phyloP scores from a whole-genome alignment of 73 alveolate species.

The Vitrella brassicaformis region DNA sequence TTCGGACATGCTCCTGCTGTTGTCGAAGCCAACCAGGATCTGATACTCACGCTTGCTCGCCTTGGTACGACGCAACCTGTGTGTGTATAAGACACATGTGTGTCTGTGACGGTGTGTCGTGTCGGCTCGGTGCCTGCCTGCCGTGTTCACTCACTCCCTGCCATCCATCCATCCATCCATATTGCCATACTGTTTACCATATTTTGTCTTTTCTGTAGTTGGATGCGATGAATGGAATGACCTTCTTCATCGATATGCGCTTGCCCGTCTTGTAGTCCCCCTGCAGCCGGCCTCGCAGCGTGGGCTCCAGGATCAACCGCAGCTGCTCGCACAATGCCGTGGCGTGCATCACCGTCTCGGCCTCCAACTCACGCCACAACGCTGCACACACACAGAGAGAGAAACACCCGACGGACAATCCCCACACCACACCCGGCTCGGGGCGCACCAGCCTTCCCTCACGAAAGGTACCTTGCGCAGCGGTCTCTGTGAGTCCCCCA shows the following conservation, averaged over 20 bases:
- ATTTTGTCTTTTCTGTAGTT: constrained; percentile 96
- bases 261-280: constrained; percentile 98
- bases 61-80: constrained; percentile 96
- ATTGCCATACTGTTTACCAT: too few relatives aligned
- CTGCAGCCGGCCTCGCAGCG: constrained; percentile 71
- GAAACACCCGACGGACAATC: neutral
- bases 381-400: too few relatives aligned
- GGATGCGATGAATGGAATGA: constrained; percentile 95
- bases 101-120: too few relatives aligned
- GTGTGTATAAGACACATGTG: too few relatives aligned
- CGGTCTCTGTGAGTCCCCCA: too few relatives aligned
- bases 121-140: too few relatives aligned
- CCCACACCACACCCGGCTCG: too few relatives aligned
- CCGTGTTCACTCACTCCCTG: too few relatives aligned
- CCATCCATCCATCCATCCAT: too few relatives aligned
- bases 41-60: constrained; percentile 93
- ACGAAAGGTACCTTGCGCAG: too few relatives aligned
- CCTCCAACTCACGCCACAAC: too few relatives aligned
- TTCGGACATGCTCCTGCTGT: constrained; percentile 26
- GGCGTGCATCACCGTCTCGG: constrained; percentile 11
- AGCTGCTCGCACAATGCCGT: constrained; percentile 30
- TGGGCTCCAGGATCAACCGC: constrained; percentile 24
- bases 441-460: too few relatives aligned
- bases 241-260: constrained; percentile 92
- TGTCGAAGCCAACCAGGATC: constrained; percentile 33